A percentile compares a stretch with the other conserved stretches of the same genome.
phyloP scores from a whole-genome alignment of 768 basidiomycete genomes.

The Baorangia bicolor region DNA sequence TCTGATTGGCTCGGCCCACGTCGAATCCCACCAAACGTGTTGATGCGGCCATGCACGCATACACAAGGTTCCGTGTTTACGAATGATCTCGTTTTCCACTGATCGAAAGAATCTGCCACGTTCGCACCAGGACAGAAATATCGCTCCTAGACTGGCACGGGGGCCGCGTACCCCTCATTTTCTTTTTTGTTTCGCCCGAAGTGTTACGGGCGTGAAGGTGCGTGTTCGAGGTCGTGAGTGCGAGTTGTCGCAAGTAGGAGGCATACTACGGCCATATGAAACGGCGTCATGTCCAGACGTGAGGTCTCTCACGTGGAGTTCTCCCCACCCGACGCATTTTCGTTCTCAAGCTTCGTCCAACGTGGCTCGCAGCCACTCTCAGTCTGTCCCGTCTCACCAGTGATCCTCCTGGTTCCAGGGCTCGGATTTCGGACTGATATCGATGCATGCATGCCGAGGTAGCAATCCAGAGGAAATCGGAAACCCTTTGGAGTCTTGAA shows the following conservation, averaged over 20 bases:
- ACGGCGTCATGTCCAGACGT: not conserved
- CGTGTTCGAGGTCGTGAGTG: not conserved
- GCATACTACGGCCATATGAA: not conserved
- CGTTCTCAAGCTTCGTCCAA: not conserved
- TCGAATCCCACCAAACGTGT: conserved; percentile 1
- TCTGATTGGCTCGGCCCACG: conserved; percentile 1
- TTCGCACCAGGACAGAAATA: not conserved
- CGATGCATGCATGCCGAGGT: not conserved
- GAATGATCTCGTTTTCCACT: not conserved
- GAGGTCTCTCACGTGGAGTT: not conserved
- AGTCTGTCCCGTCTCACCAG: not conserved
- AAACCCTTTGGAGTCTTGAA: not conserved
- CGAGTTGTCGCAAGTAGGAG: not conserved
- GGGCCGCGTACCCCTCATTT: not conserved
- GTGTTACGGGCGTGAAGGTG: not conserved
- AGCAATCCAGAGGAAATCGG: not conserved
- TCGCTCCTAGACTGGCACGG: not conserved
- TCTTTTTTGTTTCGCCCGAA: not conserved
- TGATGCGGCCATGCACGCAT: not conserved
- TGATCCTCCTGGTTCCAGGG: not conserved
- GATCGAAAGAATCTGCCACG: conserved; percentile 1
- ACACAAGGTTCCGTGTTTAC: not conserved
- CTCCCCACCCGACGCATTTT: not conserved
- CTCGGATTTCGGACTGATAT: not conserved
- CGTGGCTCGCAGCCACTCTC: not conserved